Evolutionary conservation across 768 basidiomycete genomes (phyloP).

Genomic region (Amanita polypyramis): DNA sequence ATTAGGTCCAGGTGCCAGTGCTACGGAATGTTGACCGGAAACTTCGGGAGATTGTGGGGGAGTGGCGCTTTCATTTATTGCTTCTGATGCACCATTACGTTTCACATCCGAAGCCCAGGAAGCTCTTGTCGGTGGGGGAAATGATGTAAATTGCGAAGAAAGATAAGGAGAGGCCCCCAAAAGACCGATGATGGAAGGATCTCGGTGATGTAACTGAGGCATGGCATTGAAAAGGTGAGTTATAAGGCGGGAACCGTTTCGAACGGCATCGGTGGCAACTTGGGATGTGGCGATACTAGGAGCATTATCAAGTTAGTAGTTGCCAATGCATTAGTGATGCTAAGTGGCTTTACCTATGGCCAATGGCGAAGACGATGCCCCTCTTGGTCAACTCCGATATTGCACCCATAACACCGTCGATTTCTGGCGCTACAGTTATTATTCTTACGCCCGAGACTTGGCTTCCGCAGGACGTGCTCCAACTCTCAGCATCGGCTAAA

Average conservation of each 20-base stretch:
- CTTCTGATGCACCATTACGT: slow-evolving; percentile 36
- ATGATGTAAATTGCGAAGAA: slow-evolving; percentile 28
- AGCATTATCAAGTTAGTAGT: slow-evolving; percentile 7
- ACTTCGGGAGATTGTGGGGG: slow-evolving; percentile 41
- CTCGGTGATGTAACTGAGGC: slow-evolving; percentile 83
- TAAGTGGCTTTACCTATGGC: slow-evolving; percentile 55
- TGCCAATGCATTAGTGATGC: neutral
- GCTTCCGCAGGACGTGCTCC: slow-evolving; percentile 41
- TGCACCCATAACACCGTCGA: slow-evolving; percentile 69
- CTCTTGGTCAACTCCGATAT: slow-evolving; percentile 47
- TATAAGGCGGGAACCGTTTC: slow-evolving; percentile 70
- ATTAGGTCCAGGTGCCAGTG: neutral
- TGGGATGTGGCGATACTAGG: slow-evolving; percentile 64
- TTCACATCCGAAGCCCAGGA: neutral
- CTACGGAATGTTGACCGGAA: slow-evolving; percentile 6
- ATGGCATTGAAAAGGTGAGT: slow-evolving; percentile 93
- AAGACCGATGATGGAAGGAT: slow-evolving; percentile 86
- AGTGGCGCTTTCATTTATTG: slow-evolving; percentile 47
- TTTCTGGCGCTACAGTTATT: slow-evolving; percentile 82
- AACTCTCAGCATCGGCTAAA: slow-evolving; percentile 52
- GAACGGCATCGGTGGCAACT: slow-evolving; percentile 59
- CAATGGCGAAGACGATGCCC: slow-evolving; percentile 77
- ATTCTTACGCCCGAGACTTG: slow-evolving; percentile 60
- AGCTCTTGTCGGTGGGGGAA: slow-evolving; percentile 9
- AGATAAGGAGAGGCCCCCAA: slow-evolving; percentile 67